Conservation (phyloP, 495 filamentous ascomycete genomes). For the Margaritispora aquatica region DNA sequence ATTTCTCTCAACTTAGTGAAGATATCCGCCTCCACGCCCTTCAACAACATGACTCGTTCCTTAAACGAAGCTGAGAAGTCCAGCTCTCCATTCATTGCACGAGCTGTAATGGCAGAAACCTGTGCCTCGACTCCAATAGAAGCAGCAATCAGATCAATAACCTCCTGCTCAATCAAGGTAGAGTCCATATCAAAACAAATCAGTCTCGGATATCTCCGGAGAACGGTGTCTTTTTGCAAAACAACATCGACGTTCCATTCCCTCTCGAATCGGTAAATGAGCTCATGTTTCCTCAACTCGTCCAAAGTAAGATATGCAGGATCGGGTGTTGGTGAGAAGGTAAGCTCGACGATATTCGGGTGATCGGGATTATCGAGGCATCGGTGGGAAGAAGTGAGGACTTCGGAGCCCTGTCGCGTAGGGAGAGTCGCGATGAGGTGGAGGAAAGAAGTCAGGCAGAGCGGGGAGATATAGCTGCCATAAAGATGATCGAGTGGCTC, state of each 20-base stretch:
- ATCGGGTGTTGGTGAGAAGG: conserved; percentile 59
- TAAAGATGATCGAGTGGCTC: conserved; percentile 72
- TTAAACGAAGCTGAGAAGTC: conserved; percentile 81
- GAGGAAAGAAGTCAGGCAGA: conserved; percentile 78
- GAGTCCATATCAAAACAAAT: conserved; percentile 98
- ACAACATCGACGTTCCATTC: conserved; percentile 85
- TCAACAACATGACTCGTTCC: conserved; percentile 71
- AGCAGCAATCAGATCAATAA: conserved; percentile 88
- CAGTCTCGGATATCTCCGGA: conserved; percentile 68
- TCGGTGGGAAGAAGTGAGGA: conserved; percentile 58
- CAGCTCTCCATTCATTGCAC: conserved; percentile 95
- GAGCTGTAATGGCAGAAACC: conserved; percentile 69
- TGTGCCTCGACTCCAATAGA: conserved; percentile 60
- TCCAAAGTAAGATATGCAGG: conserved; percentile 60
- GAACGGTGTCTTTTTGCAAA: conserved; percentile 64
- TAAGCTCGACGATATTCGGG: conserved; percentile 64
- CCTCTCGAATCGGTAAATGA: conserved; percentile 72
- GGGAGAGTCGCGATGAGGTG: conserved; percentile 67
- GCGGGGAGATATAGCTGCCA: conserved; percentile 67
- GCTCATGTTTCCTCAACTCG: conserved; percentile 70
- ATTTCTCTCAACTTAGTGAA: conserved; percentile 70
- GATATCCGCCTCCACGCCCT: conserved; percentile 70
- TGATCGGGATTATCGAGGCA: conserved; percentile 57
- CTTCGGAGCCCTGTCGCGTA: conserved; percentile 42
- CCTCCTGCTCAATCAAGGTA: conserved; percentile 92